phyloP scores from a whole-genome alignment of 2,329 filamentous ascomycete species.

The Akanthomyces muscarius region DNA sequence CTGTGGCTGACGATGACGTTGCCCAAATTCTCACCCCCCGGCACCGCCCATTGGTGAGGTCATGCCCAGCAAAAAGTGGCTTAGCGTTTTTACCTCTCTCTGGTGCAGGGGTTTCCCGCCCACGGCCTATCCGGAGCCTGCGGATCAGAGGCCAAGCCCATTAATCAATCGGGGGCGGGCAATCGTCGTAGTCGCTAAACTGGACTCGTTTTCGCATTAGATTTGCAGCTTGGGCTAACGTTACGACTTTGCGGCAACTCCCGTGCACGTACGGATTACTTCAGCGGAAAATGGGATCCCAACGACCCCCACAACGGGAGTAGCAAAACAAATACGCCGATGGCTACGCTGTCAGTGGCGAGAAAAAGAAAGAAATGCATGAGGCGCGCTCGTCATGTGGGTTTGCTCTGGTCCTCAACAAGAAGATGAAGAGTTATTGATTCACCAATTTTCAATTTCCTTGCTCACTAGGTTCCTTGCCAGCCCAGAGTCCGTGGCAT shows the following conservation, averaged over 20 bases:
- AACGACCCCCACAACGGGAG: no score
- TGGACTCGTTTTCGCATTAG: background rate
- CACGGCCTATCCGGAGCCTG: background rate
- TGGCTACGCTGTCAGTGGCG: no score
- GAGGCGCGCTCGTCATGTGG: no score
- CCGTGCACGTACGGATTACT: background rate
- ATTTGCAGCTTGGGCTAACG: background rate
- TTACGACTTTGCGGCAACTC: background rate
- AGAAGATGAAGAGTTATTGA: background rate
- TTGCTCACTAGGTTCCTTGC: no score
- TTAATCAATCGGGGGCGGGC: background rate
- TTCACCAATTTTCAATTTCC: no score
- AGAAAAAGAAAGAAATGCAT: no score
- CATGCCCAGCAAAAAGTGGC: conserved; percentile 3
- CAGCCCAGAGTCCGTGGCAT: no score
- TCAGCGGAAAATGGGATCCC: no score
- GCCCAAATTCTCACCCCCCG: background rate
- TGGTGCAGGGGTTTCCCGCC: background rate
- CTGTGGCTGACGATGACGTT: conserved; percentile 6
- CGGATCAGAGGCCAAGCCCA: background rate
- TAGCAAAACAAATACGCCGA: no score
- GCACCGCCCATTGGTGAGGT: background rate
- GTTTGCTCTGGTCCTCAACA: no score
- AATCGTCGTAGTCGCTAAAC: no score
- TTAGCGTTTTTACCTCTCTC: background rate